Evolutionary conservation across 1,284 basidiomycete genomes (phyloP), one percentile per base, ranked within the genome.

Genomic region (Chondrostereum purpureum): DNA sequence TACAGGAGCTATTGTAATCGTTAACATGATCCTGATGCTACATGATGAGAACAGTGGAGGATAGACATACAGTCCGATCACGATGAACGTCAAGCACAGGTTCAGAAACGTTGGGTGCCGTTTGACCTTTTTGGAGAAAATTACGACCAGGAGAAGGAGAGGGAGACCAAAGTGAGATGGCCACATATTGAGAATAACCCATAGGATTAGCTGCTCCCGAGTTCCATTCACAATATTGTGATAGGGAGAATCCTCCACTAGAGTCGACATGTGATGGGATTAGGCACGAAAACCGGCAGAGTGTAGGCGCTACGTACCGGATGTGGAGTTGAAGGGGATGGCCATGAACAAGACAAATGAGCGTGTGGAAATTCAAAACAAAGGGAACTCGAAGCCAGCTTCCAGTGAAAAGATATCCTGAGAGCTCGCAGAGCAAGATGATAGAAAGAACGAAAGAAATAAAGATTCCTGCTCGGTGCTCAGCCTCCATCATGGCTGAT

Each of bases 41-140:
- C n/a, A 31, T 31, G n/a, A n/a, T n/a, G n/a, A n/a, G n/a, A n/a
- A n/a, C n/a, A n/a, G n/a, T 23, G 11, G 48, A 19, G 27, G 45
- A 12, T 49, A 48, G 5, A 59, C 64, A 53, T 44, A 67, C 63
- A 70, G 49, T 35, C 68, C 69, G 38, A 62, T 58, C n/a, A 73
- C 62, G 14, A 72, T 64, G 52, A 71, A 73, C 17, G 64, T 63
- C 6, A 70, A 52, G 44, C 64, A 66, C 21, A 75, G 54, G 46
- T 73, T 75, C 17, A 70, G 53, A 46, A 75, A 73, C 5, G 71
- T 73, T n/a, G 66, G 58, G 59, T 75, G 69, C n/a, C 72, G 62
- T 42, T 66, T 56, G 18, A 74, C 62, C 45, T 58, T 60, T 53
- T 62, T 69, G 22, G 67, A 66, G 40, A 65, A 55, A 3, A 66